Evolutionary conservation across 352 stramenopile species (phyloP).

Genomic region (Pythium phragmitis): DNA sequence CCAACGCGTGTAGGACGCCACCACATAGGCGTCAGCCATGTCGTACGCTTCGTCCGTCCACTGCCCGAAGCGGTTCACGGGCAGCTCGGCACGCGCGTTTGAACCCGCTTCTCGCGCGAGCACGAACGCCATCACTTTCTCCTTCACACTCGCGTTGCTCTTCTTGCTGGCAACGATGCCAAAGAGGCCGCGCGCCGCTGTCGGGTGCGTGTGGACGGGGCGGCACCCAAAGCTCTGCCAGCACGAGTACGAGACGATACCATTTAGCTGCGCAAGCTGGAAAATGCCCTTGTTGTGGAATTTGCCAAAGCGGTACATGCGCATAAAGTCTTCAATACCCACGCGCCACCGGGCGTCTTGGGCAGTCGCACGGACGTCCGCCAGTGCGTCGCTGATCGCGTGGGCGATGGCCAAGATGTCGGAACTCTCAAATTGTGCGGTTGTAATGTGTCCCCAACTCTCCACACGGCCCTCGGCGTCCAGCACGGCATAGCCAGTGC

Average conservation of each 20-base stretch:
- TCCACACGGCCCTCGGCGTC: conserved; percentile 46
- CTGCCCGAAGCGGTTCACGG: conserved; percentile 35
- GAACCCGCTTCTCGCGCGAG: conserved; percentile 44
- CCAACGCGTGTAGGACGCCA: conserved; percentile 56
- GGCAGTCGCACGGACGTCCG: conserved; percentile 26
- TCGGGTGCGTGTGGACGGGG: conserved; percentile 71
- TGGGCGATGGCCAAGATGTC: conserved; percentile 66
- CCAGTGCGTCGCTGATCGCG: conserved; percentile 45
- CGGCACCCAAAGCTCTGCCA: conserved; percentile 57
- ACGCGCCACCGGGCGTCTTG: conserved; percentile 47
- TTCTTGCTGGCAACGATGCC: conserved; percentile 30
- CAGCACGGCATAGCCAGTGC: conserved; percentile 72
- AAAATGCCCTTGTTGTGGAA: conserved; percentile 87
- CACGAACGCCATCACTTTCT: conserved; percentile 71
- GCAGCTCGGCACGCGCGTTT: conserved; percentile 3
- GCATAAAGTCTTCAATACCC: conserved; percentile 86
- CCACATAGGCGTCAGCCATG: conserved; percentile 79
- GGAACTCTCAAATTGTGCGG: conserved; percentile 53
- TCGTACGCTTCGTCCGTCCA: conserved; percentile 64
- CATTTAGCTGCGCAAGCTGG: conserved; percentile 85
- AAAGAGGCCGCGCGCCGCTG: conserved; percentile 72
- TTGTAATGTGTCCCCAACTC: conserved; percentile 63
- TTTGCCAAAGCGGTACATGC: conserved; percentile 69
- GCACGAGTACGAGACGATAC: conserved; percentile 77
- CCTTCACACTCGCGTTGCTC: conserved; percentile 43